phyloP scores from a whole-genome alignment of 148 eudicot species.

The Rhododendron kiyosumense region DNA sequence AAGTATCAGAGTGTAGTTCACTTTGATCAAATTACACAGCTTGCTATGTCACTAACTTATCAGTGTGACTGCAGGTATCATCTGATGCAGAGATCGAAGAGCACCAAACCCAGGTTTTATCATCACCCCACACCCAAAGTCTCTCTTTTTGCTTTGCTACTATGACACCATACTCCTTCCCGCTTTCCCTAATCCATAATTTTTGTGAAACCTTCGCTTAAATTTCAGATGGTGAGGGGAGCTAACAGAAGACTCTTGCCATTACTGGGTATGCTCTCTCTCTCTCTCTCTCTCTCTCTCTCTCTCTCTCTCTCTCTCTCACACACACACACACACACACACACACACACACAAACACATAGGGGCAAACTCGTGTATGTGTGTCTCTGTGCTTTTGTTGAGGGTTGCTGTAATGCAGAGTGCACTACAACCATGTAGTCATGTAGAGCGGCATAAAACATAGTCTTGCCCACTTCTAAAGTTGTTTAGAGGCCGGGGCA shows the following conservation, averaged over 20 bases:
- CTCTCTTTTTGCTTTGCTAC: not conserved
- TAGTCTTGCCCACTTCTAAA: too few species aligned
- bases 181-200: not conserved
- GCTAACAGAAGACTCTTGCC: slow-evolving; percentile 30
- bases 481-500: too few species aligned
- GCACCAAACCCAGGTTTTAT: slow-evolving; percentile 17
- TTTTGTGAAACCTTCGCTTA: not conserved
- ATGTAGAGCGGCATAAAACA: too few species aligned
- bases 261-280: slow-evolving; percentile 17
- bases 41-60: not conserved
- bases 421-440: too few species aligned
- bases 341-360: too few species aligned
- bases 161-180: not conserved
- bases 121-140: not conserved
- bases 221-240: slow-evolving; percentile 26
- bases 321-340: too few species aligned
- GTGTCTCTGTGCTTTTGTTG: too few species aligned
- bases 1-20: not conserved
- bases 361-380: too few species aligned
- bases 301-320: too few species aligned
- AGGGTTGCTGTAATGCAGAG: too few species aligned
- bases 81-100: slow-evolving; percentile 24
- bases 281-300: not conserved
- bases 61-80: slow-evolving; percentile 14
- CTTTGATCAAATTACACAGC: not conserved